These are phyloP conservation scores for Diaporthe sp. DNA, from an alignment of 2,329 filamentous ascomycete species.

Conservation along the genomic window DNA sequence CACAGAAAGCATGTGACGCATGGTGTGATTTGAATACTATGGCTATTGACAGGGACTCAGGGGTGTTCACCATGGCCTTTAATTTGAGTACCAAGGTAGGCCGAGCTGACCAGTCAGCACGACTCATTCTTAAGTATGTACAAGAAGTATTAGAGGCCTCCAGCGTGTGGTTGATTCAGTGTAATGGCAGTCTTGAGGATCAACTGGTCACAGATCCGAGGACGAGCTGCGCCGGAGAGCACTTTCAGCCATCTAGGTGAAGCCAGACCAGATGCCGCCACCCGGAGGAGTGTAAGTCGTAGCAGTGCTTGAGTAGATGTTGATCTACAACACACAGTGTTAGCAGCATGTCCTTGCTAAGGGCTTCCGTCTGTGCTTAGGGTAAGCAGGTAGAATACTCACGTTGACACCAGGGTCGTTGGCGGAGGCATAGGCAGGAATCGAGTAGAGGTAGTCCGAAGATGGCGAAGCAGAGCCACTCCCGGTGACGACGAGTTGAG, in stretches of 20 bases:
- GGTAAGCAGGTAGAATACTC: slow-evolving; percentile 41
- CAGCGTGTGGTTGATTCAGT: not conserved
- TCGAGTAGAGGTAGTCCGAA: slow-evolving; percentile 57
- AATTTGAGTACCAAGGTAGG: not conserved
- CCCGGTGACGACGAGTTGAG: slow-evolving; percentile 65
- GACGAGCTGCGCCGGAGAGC: too few species aligned
- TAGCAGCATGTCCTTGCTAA: not conserved
- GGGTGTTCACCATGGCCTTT: not conserved
- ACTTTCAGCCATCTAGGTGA: slow-evolving; percentile 23
- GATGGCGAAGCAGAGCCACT: slow-evolving; percentile 59
- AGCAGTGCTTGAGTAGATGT: slow-evolving; percentile 60
- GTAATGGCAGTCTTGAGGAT: not conserved
- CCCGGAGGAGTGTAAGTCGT: slow-evolving; percentile 64
- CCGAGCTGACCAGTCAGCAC: not conserved
- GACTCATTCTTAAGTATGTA: not conserved
- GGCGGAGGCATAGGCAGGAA: slow-evolving; percentile 60
- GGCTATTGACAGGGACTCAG: not conserved
- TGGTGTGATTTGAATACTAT: not conserved
- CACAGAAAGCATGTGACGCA: not conserved
- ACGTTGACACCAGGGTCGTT: slow-evolving; percentile 64
- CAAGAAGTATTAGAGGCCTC: not conserved
- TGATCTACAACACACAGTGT: slow-evolving; percentile 50
- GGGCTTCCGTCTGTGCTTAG: accelerated
- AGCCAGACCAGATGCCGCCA: slow-evolving; percentile 64
- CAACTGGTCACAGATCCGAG: not conserved